Conservation (phyloP, 805 yeast genomes). For the Metschnikowia drakensbergensis region DNA sequence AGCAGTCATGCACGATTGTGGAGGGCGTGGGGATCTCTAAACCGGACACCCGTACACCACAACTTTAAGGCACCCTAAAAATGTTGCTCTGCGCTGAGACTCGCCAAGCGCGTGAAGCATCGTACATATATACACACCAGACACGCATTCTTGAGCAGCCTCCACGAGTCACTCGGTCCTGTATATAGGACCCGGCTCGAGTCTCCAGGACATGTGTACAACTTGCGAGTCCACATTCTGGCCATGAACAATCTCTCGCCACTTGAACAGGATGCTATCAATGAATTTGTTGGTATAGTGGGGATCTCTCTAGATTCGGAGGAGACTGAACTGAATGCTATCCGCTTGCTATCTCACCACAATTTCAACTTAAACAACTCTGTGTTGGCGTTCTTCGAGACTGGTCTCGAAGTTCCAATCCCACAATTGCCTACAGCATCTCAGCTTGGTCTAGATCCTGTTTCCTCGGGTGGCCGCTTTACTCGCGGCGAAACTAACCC, state of each 20-base stretch:
- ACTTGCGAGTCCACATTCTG: background rate
- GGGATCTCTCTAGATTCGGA: conserved; percentile 14
- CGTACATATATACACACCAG: too few relatives aligned
- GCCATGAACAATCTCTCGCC: conserved; percentile 7
- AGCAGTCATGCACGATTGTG: background rate
- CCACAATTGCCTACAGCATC: conserved; percentile 4
- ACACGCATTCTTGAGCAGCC: too few relatives aligned
- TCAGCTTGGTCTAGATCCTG: conserved; percentile 5
- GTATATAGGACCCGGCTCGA: background rate
- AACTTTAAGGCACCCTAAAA: background rate
- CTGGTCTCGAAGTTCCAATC: conserved; percentile 29
- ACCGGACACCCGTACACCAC: background rate
- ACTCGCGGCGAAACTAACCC: background rate
- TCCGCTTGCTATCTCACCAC: conserved; percentile 14
- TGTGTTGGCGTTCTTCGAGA: conserved; percentile 57
- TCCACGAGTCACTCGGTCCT: background rate
- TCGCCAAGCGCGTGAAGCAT: too few relatives aligned
- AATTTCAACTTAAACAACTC: conserved; percentile 62
- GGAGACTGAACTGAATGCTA: conserved; percentile 10
- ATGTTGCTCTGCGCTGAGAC: too few relatives aligned
- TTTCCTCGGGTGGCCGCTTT: background rate
- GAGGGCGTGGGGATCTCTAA: background rate
- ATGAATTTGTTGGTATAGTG: conserved; percentile 16
- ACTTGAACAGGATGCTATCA: conserved; percentile 12
- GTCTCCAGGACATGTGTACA: background rate